A percentile compares a stretch with the other conserved stretches of the same genome.
phyloP scores from a whole-genome alignment of 2,329 filamentous ascomycete species.

The Huntiella moniliformis region DNA sequence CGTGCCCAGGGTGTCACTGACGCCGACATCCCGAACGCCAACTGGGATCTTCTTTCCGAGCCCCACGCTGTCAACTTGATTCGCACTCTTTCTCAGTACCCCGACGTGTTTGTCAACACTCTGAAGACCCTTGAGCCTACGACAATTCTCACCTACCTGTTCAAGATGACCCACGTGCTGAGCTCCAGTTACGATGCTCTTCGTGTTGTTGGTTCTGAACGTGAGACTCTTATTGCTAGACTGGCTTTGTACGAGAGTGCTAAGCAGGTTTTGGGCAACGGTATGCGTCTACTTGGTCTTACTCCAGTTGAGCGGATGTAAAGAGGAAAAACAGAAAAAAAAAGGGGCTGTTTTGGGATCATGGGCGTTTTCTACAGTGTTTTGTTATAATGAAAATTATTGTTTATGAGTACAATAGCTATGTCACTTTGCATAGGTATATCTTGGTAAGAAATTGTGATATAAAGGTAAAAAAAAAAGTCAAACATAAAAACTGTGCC shows the following conservation, averaged over 20 bases:
- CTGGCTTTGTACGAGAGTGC: constrained; percentile 64
- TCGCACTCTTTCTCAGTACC: constrained; percentile 64
- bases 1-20: constrained; percentile 32
- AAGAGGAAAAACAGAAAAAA: not conserved
- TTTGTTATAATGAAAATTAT: too few species aligned
- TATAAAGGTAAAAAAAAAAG: too few species aligned
- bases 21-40: constrained; percentile 41
- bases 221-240: constrained; percentile 49
- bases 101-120: constrained; percentile 68
- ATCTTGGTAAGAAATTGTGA: too few species aligned
- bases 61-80: constrained; percentile 54
- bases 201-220: constrained; percentile 63
- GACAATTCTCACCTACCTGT: constrained; percentile 43
- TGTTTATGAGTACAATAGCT: too few species aligned
- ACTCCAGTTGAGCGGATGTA: constrained; percentile 43
- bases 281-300: constrained; percentile 65
- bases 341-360: too few species aligned
- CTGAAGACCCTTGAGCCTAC: constrained; percentile 66
- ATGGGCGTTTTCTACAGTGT: too few species aligned
- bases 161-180: constrained; percentile 69
- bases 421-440: too few species aligned
- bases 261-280: constrained; percentile 59
- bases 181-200: constrained; percentile 69
- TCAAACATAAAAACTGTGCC: too few species aligned
- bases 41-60: constrained; percentile 51